phyloP scores from a whole-genome alignment of 2,329 filamentous ascomycete species.

The Diaporthe vexans region DNA sequence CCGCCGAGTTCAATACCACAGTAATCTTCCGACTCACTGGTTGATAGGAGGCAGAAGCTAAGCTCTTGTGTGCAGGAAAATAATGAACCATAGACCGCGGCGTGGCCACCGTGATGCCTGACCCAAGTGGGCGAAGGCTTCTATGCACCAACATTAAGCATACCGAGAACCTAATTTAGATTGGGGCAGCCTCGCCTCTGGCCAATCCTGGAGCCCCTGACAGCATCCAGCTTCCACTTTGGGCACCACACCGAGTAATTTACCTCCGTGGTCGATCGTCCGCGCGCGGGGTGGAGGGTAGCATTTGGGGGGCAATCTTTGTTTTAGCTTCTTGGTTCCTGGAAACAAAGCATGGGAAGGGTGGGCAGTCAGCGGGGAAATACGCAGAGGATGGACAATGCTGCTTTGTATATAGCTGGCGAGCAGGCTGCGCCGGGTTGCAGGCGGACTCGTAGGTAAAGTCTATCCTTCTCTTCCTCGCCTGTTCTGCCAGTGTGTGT shows the following conservation, averaged over 20 bases:
- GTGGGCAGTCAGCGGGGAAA: slow-evolving; percentile 5
- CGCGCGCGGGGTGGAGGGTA: slow-evolving; percentile 21
- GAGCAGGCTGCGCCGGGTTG: background rate
- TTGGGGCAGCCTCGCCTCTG: background rate
- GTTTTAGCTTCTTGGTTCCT: slow-evolving; percentile 27
- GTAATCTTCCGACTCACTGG: no score
- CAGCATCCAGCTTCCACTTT: slow-evolving; percentile 15
- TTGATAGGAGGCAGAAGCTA: background rate
- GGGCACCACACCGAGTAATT: slow-evolving; percentile 23
- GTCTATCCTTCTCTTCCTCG: background rate
- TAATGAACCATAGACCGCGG: background rate
- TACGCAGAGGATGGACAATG: background rate
- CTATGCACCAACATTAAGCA: background rate
- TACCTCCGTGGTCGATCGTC: slow-evolving; percentile 24
- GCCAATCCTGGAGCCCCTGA: slow-evolving; percentile 23
- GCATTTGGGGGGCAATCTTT: slow-evolving; percentile 10
- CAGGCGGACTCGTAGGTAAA: background rate
- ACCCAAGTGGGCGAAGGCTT: background rate
- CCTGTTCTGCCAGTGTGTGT: background rate
- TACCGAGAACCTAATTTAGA: slow-evolving; percentile 27
- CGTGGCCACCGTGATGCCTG: background rate
- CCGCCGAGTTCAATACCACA: no score
- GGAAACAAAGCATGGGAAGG: background rate
- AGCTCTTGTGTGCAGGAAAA: background rate
- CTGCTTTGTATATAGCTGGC: slow-evolving; percentile 1